Percentiles rank a stretch among this genome's conserved stretches.
phyloP scores from a whole-genome alignment of 177 flowering plant species.

The Vitis hybrid region DNA sequence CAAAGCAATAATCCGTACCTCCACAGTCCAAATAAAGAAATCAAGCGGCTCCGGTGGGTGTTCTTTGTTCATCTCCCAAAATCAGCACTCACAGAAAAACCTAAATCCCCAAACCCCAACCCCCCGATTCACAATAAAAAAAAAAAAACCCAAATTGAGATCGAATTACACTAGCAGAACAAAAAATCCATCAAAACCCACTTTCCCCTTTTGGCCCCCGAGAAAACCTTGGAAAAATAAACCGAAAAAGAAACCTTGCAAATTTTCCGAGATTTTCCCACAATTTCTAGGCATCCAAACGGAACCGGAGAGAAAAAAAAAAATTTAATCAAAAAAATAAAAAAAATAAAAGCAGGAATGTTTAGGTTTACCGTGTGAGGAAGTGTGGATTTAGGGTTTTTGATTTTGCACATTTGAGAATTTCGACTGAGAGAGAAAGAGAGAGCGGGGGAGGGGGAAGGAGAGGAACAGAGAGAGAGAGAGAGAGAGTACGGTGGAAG shows the following conservation, averaged over 20 bases:
- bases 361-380: neutral
- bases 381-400: neutral
- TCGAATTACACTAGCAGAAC: neutral
- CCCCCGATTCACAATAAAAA: neutral
- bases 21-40: constrained; percentile 78
- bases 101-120: neutral
- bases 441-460: neutral
- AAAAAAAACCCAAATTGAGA: neutral
- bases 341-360: neutral
- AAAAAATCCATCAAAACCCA: neutral
- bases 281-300: constrained; percentile 1
- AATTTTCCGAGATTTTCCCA: neutral
- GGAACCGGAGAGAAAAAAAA: neutral
- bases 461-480: neutral
- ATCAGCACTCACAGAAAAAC: neutral
- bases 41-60: constrained; percentile 71
- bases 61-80: constrained; percentile 53
- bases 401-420: constrained; percentile 7
- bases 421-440: neutral
- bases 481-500: neutral
- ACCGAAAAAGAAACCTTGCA: neutral
- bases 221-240: neutral
- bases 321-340: too few relatives aligned
- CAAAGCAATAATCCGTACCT: constrained; percentile 32
- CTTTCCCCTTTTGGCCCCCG: neutral